Percentiles rank a stretch among this genome's conserved stretches.
Conservation (phyloP, 805 yeast genomes). For the Deakozyma indianensis region DNA sequence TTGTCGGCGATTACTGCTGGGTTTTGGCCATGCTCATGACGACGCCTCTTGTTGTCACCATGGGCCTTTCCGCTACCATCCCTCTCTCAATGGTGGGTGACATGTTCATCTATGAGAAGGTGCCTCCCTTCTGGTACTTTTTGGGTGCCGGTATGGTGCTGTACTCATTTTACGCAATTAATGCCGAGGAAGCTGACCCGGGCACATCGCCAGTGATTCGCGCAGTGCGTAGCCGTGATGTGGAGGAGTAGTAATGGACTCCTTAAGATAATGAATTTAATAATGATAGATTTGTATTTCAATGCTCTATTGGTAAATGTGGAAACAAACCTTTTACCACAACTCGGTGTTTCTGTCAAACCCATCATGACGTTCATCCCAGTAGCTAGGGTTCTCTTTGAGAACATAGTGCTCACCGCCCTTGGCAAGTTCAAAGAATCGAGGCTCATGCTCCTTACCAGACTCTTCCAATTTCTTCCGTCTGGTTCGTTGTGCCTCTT, state of each 20-base stretch:
- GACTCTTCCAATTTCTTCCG: slow-evolving; percentile 42
- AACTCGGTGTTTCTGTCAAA: slow-evolving; percentile 30
- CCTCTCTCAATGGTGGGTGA: slow-evolving; percentile 94
- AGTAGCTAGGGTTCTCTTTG: slow-evolving; percentile 43
- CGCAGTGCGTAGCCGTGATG: background rate
- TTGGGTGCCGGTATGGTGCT: slow-evolving; percentile 74
- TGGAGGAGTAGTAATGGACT: background rate
- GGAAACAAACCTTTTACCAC: slow-evolving; percentile 1
- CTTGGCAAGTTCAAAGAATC: slow-evolving; percentile 14
- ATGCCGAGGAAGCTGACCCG: slow-evolving; percentile 40
- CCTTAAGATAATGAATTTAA: background rate
- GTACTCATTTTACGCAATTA: slow-evolving; percentile 70
- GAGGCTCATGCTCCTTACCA: slow-evolving; percentile 25
- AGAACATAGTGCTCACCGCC: slow-evolving; percentile 36
- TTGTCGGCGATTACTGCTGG: slow-evolving; percentile 88
- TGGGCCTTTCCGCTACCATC: slow-evolving; percentile 83
- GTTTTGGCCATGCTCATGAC: slow-evolving; percentile 88
- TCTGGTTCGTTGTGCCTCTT: slow-evolving; percentile 67
- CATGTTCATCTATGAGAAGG: slow-evolving; percentile 51
- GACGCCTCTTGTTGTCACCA: slow-evolving; percentile 88
- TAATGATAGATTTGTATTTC: background rate
- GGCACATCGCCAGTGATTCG: background rate
- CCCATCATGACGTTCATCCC: slow-evolving; percentile 56
- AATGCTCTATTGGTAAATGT: background rate
- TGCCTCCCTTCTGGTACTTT: slow-evolving; percentile 46